Conservation (phyloP, 805 yeast genomes). For the Ogataea polymorpha region DNA sequence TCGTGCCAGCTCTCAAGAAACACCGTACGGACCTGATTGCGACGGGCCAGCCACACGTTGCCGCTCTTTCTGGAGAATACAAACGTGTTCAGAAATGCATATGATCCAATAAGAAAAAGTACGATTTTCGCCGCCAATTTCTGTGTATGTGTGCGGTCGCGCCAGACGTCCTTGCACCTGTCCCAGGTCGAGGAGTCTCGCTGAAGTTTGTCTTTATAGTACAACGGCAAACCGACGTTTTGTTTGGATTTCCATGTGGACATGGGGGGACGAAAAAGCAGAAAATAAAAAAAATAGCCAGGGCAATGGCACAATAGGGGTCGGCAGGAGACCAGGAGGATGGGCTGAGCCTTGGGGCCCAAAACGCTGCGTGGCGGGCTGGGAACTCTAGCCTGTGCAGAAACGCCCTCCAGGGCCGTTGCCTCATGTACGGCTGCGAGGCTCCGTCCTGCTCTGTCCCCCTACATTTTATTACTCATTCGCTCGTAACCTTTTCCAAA, state of each 20-base stretch:
- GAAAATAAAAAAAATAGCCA: background rate
- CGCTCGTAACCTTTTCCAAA: slow-evolving; percentile 9
- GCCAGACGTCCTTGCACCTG: slow-evolving; percentile 15
- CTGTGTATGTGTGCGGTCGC: slow-evolving; percentile 18
- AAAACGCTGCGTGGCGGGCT: no score
- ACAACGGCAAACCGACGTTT: slow-evolving; percentile 41
- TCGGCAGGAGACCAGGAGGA: no score
- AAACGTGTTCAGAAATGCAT: slow-evolving; percentile 10
- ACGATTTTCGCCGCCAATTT: slow-evolving; percentile 42
- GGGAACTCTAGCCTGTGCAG: no score
- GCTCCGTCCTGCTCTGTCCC: no score
- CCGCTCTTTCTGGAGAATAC: slow-evolving; percentile 9
- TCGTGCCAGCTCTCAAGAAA: slow-evolving; percentile 76
- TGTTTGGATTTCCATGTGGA: slow-evolving; percentile 25
- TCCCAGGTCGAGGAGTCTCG: slow-evolving; percentile 16
- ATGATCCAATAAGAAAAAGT: slow-evolving; percentile 39
- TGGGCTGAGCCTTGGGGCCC: no score
- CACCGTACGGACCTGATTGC: slow-evolving; percentile 58
- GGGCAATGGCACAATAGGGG: background rate
- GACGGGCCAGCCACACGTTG: slow-evolving; percentile 45
- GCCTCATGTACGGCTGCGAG: background rate
- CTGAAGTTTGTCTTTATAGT: slow-evolving; percentile 49
- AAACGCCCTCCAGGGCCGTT: background rate
- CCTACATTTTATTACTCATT: background rate
- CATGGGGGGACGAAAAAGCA: slow-evolving; percentile 1